A percentile compares a stretch with the other conserved stretches of the same genome.
Evolutionary conservation across 768 basidiomycete species (phyloP).

Genomic region (Amanita rubescens): DNA sequence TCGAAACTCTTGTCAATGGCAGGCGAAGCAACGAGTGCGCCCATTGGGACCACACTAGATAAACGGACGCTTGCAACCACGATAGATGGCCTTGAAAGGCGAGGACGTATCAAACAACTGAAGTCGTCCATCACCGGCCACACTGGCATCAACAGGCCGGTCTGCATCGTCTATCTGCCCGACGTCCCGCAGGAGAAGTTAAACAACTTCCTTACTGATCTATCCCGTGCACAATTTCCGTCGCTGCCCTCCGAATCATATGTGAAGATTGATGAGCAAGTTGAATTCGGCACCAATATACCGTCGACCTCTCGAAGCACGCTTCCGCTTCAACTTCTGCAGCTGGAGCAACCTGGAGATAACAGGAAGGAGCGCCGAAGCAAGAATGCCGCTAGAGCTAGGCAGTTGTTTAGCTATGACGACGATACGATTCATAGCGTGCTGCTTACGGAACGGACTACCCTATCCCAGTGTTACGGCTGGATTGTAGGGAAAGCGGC

Average conservation of each 20-base stretch:
- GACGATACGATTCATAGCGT: constrained; percentile 50
- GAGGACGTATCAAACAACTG: constrained; percentile 62
- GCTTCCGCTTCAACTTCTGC: constrained; percentile 38
- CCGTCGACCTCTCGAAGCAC: constrained; percentile 22
- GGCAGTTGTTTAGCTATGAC: constrained; percentile 48
- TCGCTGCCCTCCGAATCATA: constrained; percentile 28
- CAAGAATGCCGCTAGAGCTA: constrained; percentile 35
- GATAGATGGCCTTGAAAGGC: constrained; percentile 52
- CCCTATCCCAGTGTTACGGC: constrained; percentile 69
- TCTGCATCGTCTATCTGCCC: constrained; percentile 61
- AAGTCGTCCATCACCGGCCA: constrained; percentile 54
- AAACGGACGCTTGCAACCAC: constrained; percentile 62
- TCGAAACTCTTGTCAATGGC: constrained; percentile 48
- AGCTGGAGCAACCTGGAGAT: constrained; percentile 35
- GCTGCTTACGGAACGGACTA: constrained; percentile 62
- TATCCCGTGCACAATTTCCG: constrained; percentile 36
- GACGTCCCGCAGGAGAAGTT: constrained; percentile 45
- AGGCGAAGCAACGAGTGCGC: constrained; percentile 66
- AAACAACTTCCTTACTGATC: constrained; percentile 47
- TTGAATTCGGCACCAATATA: constrained; percentile 47
- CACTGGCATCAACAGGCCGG: constrained; percentile 51
- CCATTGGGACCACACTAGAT: constrained; percentile 61
- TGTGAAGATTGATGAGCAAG: constrained; percentile 44
- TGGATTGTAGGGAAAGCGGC: constrained; percentile 61
- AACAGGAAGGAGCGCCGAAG: constrained; percentile 37